Percentiles rank a stretch among this genome's conserved stretches.
Conservation (phyloP, 2,329 filamentous ascomycete species). For the Diaporthe aspalathi region DNA sequence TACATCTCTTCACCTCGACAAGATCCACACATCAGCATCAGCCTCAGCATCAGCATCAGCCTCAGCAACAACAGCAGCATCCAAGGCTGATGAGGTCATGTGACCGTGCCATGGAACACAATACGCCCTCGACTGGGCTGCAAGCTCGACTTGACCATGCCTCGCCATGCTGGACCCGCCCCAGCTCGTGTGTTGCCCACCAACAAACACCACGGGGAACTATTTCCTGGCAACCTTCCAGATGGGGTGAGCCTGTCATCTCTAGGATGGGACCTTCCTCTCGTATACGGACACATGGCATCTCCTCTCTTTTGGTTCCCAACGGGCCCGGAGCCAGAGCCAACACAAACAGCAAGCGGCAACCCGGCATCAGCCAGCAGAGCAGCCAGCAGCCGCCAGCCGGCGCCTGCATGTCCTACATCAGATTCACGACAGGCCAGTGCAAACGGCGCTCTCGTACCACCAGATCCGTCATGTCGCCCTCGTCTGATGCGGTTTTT, state of each 20-base stretch:
- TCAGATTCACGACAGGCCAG: not conserved
- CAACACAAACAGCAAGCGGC: not conserved
- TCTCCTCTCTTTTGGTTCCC: not conserved
- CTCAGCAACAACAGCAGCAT: not conserved
- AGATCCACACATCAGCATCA: not conserved
- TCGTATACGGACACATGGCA: not conserved
- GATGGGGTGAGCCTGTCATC: not conserved
- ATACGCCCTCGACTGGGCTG: not conserved
- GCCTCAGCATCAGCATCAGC: not conserved
- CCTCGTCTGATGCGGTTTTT: not conserved
- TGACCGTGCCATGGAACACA: not conserved
- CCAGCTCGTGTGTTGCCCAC: not conserved
- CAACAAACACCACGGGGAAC: not conserved
- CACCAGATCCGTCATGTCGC: conserved; percentile 3
- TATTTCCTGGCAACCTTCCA: not conserved
- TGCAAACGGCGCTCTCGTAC: not conserved
- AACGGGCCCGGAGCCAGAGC: not conserved
- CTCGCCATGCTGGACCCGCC: not conserved
- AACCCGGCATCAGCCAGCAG: not conserved
- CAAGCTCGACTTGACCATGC: not conserved
- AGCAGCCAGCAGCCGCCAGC: conserved; percentile 6
- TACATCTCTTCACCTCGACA: conserved; percentile 22
- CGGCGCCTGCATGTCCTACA: not conserved
- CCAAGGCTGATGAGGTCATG: not conserved
- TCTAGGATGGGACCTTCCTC: too few species aligned